Evolutionary conservation across 805 yeast species (phyloP), one percentile per base, ranked within the genome.

Genomic region (Blastobotrys parvus): DNA sequence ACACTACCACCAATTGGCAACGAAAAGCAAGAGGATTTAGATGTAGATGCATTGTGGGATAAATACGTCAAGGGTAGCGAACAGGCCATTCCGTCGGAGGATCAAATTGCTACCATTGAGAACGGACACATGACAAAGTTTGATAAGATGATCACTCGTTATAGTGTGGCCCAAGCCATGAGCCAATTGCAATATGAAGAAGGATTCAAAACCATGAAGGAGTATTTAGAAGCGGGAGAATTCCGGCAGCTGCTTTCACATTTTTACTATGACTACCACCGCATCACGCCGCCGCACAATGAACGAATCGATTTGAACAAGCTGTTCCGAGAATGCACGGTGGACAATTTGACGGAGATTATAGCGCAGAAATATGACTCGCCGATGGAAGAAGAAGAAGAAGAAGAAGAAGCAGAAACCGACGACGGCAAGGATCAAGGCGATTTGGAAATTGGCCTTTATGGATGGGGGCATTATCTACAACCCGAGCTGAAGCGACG

Each of bases 221-320:
- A 25, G 5, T 21, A 31, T 21, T 25, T 46, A 31, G 27, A 41
- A n/a, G 37, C 39, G 6, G 35, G 27, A 4, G 50, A 46, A 36
- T 42, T 44, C 18, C 21, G 49, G 19, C 17, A 25, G 22, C 15
- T 44, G 16, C 39, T 46, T 20, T 17, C 35, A 20, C 38, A 46
- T 5, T 21, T 46, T n/a, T 46, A 46, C 30, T 46, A 42, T 27
- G 29, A 29, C 11, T 17, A 41, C 16, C 16, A 18, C 10, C 17
- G 29, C 18, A 22, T 25, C 16, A 27, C 18, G 16, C 17, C 15
- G 25, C 18, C 18, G n/a, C 13, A 15, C 3, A 35, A 20, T 35
- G 38, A 18, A 7, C 15, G 27, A n/a, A 16, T 30, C n/a, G 41
- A 38, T 20, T 22, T 38, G 10, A 29, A 29, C 25, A 21, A 38